Evolutionary conservation across 768 basidiomycete species (phyloP).

Genomic region (Leucogyrophana mollusca): DNA sequence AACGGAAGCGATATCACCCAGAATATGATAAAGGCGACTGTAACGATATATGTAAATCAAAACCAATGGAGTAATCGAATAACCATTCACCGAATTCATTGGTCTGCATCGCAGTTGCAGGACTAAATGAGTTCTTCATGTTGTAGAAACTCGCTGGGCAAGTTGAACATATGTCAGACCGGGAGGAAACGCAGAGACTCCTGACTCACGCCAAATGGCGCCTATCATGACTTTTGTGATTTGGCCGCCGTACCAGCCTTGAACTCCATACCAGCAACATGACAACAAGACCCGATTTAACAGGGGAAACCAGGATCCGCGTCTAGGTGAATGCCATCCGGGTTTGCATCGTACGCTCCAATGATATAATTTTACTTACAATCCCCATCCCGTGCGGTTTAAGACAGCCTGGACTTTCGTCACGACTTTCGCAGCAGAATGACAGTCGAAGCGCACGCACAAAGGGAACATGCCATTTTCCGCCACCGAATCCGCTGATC

Average conservation of each 20-base stretch:
- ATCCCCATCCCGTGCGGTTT: conserved; percentile 26
- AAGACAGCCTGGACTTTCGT: conserved; percentile 27
- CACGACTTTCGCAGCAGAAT: too few species aligned
- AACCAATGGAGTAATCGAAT: neutral
- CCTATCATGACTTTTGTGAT: conserved; percentile 33
- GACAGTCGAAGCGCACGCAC: too few species aligned
- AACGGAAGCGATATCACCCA: conserved; percentile 26
- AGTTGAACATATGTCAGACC: neutral
- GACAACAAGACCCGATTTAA: conserved; percentile 30
- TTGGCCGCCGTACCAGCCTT: conserved; percentile 31
- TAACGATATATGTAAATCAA: neutral
- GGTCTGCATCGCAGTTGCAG: conserved; percentile 25
- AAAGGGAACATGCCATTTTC: conserved; percentile 33
- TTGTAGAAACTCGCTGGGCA: conserved; percentile 28
- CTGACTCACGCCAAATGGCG: conserved; percentile 27
- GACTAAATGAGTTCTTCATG: conserved; percentile 26
- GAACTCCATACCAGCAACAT: conserved; percentile 31
- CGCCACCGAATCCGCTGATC: conserved; percentile 27
- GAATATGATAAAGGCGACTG: conserved; percentile 31
- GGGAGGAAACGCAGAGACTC: neutral
- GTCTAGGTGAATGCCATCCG: conserved; percentile 9
- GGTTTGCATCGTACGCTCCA: too few species aligned
- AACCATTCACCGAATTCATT: conserved; percentile 27
- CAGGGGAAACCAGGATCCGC: conserved; percentile 29
- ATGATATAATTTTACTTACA: too few species aligned